A percentile compares a stretch with the other conserved stretches of the same genome.
phyloP scores from a whole-genome alignment of 208 protist species.

The Blastocrithidia nonstop region DNA sequence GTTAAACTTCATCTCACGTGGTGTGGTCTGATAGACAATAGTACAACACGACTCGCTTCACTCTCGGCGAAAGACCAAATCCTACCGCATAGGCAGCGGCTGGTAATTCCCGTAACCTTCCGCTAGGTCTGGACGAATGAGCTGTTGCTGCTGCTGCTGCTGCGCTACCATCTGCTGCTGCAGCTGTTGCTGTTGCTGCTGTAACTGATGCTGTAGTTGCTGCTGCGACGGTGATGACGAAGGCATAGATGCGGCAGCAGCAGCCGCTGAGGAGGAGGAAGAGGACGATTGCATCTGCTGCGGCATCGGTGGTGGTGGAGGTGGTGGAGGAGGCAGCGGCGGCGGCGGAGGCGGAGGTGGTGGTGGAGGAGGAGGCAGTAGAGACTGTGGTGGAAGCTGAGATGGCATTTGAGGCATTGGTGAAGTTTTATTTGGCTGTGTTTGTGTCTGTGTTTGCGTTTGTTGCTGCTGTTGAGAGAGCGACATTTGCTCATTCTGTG shows the following conservation, averaged over 20 bases:
- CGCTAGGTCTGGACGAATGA: slow-evolving; percentile 14
- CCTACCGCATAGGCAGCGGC: slow-evolving; percentile 27
- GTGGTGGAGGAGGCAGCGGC: no score
- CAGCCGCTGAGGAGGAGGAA: no score
- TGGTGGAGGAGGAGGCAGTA: no score
- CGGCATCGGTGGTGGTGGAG: no score
- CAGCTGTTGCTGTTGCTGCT: slow-evolving; percentile 4
- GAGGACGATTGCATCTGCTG: no score
- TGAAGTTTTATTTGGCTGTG: no score
- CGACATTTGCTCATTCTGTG: no score
- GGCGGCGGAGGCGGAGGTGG: no score
- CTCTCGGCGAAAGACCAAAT: slow-evolving; percentile 32
- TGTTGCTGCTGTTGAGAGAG: not conserved
- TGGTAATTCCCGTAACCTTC: slow-evolving; percentile 19
- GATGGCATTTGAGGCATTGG: no score
- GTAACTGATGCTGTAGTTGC: not conserved
- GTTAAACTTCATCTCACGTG: slow-evolving; percentile 81
- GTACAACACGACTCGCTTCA: slow-evolving; percentile 69
- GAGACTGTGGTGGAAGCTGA: no score
- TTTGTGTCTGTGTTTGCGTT: not conserved
- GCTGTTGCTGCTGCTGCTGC: slow-evolving; percentile 9
- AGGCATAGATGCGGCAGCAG: no score
- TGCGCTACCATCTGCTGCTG: slow-evolving; percentile 4
- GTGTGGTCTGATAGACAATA: slow-evolving; percentile 80
- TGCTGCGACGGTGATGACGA: not conserved